Evolutionary conservation across 495 filamentous ascomycete genomes (phyloP).

Genomic region (Terfezia boudieri): DNA sequence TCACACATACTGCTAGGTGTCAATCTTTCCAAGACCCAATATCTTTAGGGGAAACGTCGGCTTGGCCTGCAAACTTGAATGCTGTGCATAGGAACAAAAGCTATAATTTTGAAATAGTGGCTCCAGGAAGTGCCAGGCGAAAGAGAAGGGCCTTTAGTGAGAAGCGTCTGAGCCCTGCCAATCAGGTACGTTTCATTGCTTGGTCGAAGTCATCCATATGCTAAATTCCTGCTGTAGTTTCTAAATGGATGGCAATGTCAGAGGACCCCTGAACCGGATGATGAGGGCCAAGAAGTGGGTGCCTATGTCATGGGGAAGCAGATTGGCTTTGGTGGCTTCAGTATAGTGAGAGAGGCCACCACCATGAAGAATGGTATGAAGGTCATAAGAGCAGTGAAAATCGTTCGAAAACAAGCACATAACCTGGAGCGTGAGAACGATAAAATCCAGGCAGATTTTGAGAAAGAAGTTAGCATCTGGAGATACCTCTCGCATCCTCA

Average conservation of each 20-base stretch:
- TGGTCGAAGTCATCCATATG: not conserved
- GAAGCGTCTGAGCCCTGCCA: not conserved
- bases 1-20: not conserved
- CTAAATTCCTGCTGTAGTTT: not conserved
- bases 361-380: constrained; percentile 36
- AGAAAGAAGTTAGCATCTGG: constrained; percentile 53
- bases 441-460: constrained; percentile 46
- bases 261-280: constrained; percentile 34
- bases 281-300: constrained; percentile 53
- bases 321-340: constrained; percentile 50
- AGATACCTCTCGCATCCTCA: constrained; percentile 43
- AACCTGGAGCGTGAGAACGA: constrained; percentile 40
- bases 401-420: constrained; percentile 39
- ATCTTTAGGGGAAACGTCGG: not conserved
- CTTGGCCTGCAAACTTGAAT: not conserved
- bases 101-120: not conserved
- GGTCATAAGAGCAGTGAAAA: constrained; percentile 43
- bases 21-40: not conserved
- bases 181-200: not conserved
- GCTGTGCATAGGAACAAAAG: not conserved
- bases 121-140: not conserved
- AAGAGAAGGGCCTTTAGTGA: not conserved
- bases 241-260: not conserved
- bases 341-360: constrained; percentile 46
- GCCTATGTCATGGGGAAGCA: constrained; percentile 50